A percentile compares a stretch with the other conserved stretches of the same genome.
phyloP scores from a whole-genome alignment of 768 basidiomycete genomes.

The Leccinum barrowsii region DNA sequence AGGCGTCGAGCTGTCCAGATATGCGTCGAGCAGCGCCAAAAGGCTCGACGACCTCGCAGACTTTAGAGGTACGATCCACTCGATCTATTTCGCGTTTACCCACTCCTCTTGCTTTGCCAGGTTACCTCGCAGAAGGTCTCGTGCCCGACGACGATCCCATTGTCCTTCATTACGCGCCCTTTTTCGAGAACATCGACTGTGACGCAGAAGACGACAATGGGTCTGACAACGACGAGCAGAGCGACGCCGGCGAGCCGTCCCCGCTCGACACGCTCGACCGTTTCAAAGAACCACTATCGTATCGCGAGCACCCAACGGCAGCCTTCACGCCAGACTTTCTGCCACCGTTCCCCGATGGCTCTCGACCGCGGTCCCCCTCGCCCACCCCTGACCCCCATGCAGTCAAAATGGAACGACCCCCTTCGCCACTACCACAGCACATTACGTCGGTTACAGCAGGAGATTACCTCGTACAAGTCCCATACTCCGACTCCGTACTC shows the following conservation, averaged over 20 bases:
- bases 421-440: conserved; percentile 44
- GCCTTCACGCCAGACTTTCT: conserved; percentile 30
- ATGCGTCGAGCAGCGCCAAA: conserved; percentile 58
- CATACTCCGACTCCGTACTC: conserved; percentile 72
- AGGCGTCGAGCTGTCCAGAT: conserved; percentile 64
- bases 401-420: conserved; percentile 30
- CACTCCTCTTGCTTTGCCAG: conserved; percentile 38
- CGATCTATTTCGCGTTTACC: neutral
- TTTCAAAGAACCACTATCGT: conserved; percentile 22
- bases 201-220: conserved; percentile 32
- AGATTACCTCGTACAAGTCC: conserved; percentile 68
- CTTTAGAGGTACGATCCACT: conserved; percentile 55
- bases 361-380: conserved; percentile 29
- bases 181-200: conserved; percentile 20
- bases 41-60: conserved; percentile 72
- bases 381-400: conserved; percentile 36
- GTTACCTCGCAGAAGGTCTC: conserved; percentile 58
- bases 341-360: conserved; percentile 33
- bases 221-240: conserved; percentile 26
- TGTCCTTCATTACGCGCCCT: conserved; percentile 45
- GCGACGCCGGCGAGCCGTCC: conserved; percentile 6
- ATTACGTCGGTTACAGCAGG: conserved; percentile 45
- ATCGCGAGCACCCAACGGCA: conserved; percentile 33
- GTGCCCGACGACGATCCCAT: conserved; percentile 54
- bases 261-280: conserved; percentile 18